Percentiles rank a stretch among this genome's conserved stretches.
Evolutionary conservation across 1,284 basidiomycete species (phyloP).

Genomic region (Melampsora americana): DNA sequence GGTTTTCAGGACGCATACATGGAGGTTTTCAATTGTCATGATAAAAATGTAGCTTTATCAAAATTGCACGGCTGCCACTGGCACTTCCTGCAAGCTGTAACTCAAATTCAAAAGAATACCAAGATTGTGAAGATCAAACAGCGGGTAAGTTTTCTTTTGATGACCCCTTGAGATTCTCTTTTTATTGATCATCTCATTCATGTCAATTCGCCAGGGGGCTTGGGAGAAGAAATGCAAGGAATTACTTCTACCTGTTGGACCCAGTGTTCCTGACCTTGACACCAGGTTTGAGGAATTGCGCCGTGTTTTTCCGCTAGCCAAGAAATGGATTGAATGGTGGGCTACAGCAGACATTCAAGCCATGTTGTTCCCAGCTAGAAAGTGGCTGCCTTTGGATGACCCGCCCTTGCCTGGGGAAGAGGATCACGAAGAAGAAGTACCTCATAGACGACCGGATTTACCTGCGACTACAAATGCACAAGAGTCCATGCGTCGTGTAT

Average conservation of each 20-base stretch:
- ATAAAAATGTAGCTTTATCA: neutral
- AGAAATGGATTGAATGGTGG: constrained; percentile 20
- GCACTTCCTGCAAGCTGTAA: neutral
- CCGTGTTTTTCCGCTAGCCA: neutral
- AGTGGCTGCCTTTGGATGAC: neutral
- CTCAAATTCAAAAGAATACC: neutral
- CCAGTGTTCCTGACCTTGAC: too few species aligned
- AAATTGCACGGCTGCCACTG: constrained; percentile 7
- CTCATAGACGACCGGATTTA: neutral
- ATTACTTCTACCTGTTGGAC: too few species aligned
- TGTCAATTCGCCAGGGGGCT: too few species aligned
- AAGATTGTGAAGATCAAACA: neutral
- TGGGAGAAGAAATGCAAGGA: too few species aligned
- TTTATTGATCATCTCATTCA: too few species aligned
- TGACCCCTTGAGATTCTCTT: neutral
- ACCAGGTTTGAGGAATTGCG: too few species aligned
- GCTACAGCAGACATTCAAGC: neutral
- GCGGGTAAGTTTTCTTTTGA: constrained; percentile 1
- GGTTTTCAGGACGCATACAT: constrained; percentile 5
- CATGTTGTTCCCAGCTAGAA: constrained; percentile 8
- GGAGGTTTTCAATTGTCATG: neutral
- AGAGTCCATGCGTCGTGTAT: constrained; percentile 1
- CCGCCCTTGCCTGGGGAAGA: too few species aligned
- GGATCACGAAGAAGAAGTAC: neutral
- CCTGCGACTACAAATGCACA: constrained; percentile 8